Percentiles rank a stretch among this genome's conserved stretches.
Evolutionary conservation across 164 flowering plant genomes (phyloP).

Genomic region (Magnolia changhungtana): DNA sequence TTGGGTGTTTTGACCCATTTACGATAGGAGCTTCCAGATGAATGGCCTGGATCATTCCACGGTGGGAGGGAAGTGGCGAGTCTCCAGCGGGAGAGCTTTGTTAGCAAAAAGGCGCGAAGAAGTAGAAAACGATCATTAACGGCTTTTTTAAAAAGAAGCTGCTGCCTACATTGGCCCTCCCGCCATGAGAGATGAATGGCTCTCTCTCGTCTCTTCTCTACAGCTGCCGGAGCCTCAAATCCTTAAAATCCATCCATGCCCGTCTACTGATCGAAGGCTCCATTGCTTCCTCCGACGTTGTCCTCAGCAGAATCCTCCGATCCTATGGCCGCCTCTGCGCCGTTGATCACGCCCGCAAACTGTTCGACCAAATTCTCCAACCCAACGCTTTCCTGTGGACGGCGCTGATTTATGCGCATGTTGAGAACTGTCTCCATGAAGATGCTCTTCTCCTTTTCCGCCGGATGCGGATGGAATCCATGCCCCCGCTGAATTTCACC

Average conservation of each 20-base stretch:
- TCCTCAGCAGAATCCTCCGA: slow-evolving; percentile 28
- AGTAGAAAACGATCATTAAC: neutral
- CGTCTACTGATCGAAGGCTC: slow-evolving; percentile 21
- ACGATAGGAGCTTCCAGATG: too few relatives aligned
- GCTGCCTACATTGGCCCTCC: neutral
- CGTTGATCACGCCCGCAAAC: slow-evolving; percentile 21
- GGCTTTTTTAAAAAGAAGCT: neutral
- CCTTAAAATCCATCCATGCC: slow-evolving; percentile 33
- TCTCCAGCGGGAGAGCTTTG: too few relatives aligned
- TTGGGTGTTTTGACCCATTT: too few relatives aligned
- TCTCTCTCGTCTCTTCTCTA: slow-evolving; percentile 17
- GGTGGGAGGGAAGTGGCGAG: too few relatives aligned
- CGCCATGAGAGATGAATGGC: slow-evolving; percentile 36
- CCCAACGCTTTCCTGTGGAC: slow-evolving; percentile 40
- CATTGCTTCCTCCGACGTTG: slow-evolving; percentile 20
- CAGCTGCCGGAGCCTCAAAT: slow-evolving; percentile 18
- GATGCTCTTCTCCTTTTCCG: slow-evolving; percentile 26
- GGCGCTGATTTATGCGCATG: slow-evolving; percentile 34
- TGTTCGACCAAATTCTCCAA: slow-evolving; percentile 33
- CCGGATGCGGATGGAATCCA: slow-evolving; percentile 19
- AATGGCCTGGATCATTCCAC: too few relatives aligned
- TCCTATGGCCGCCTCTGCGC: slow-evolving; percentile 23
- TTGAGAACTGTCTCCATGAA: slow-evolving; percentile 19
- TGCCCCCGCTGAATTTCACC: slow-evolving; percentile 32
- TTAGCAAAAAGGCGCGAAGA: too few relatives aligned